Evolutionary conservation across 495 filamentous ascomycete species (phyloP).

Genomic region (Annulohypoxylon moriforme): DNA sequence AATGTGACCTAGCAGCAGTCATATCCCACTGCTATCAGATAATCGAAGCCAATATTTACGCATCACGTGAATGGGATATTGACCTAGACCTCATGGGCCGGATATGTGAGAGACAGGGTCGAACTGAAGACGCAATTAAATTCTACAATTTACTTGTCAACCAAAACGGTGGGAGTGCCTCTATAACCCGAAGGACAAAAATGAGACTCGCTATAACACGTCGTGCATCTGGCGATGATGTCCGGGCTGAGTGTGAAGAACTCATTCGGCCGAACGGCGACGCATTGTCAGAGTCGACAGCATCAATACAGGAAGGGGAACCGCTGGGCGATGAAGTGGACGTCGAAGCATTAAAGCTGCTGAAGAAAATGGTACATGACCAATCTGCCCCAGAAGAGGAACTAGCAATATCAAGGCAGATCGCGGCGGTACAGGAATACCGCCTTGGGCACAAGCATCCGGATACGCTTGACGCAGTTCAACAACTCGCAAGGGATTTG

Average conservation of each 20-base stretch:
- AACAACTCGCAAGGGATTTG: background rate
- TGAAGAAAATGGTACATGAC: background rate
- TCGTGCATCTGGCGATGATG: slow-evolving; percentile 4
- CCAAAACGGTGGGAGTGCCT: background rate
- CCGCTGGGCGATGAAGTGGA: background rate
- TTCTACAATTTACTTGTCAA: slow-evolving; percentile 1
- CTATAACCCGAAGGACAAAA: background rate
- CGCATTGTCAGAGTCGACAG: background rate
- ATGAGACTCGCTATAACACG: slow-evolving; percentile 10
- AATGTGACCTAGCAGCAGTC: background rate
- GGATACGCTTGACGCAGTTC: background rate
- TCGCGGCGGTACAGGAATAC: slow-evolving; percentile 6
- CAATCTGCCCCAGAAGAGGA: background rate
- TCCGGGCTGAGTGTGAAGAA: slow-evolving; percentile 8
- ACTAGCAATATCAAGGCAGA: slow-evolving; percentile 5
- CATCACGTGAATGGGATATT: slow-evolving; percentile 6
- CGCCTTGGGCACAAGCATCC: background rate
- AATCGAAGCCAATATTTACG: background rate
- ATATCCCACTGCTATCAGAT: background rate
- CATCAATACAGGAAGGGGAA: background rate
- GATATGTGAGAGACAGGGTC: background rate
- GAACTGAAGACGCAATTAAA: background rate
- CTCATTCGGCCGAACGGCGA: background rate
- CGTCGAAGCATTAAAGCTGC: background rate
- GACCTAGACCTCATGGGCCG: slow-evolving; percentile 3